Percentiles rank a stretch among this genome's conserved stretches.
These are phyloP conservation scores for Saccharomycopsis synnaedendra DNA, from an alignment of 805 yeast genomes.

Conservation along the genomic window DNA sequence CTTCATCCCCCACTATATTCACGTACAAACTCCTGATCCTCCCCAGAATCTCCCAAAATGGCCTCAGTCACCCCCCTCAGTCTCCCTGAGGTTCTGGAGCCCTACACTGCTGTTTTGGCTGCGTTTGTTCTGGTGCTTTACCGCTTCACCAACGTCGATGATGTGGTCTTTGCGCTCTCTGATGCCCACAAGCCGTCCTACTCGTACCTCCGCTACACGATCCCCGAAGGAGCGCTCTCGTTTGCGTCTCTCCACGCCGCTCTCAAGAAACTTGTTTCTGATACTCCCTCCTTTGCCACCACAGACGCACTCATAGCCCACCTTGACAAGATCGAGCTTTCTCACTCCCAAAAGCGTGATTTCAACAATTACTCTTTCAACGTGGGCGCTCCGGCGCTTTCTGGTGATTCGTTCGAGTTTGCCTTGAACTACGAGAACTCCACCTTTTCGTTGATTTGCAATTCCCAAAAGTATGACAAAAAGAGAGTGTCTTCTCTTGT, in stretches of 20 bases:
- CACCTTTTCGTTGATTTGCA: slow-evolving; percentile 46
- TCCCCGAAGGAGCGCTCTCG: slow-evolving; percentile 13
- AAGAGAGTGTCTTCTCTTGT: slow-evolving; percentile 57
- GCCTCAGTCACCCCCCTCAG: too few species aligned
- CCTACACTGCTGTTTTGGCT: slow-evolving; percentile 5
- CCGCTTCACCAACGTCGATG: slow-evolving; percentile 16
- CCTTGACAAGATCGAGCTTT: slow-evolving; percentile 9
- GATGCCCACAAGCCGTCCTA: not conserved
- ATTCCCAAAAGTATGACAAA: slow-evolving; percentile 59
- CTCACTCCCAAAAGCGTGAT: slow-evolving; percentile 13
- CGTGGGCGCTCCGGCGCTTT: not conserved
- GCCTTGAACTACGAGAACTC: slow-evolving; percentile 2
- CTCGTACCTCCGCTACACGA: slow-evolving; percentile 11
- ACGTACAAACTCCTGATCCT: too few species aligned
- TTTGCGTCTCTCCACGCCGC: slow-evolving; percentile 3
- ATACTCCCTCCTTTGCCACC: slow-evolving; percentile 1
- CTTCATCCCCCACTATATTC: too few species aligned
- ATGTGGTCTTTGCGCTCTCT: slow-evolving; percentile 13
- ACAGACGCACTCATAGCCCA: slow-evolving; percentile 1
- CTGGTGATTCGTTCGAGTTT: slow-evolving; percentile 10
- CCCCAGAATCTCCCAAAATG: too few species aligned
- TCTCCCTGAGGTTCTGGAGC: not conserved
- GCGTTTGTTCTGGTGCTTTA: slow-evolving; percentile 13
- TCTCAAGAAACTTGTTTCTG: not conserved
- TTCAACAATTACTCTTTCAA: slow-evolving; percentile 15